Conservation (phyloP, 306 rosid genomes). For the Trifolium fragiferum region DNA sequence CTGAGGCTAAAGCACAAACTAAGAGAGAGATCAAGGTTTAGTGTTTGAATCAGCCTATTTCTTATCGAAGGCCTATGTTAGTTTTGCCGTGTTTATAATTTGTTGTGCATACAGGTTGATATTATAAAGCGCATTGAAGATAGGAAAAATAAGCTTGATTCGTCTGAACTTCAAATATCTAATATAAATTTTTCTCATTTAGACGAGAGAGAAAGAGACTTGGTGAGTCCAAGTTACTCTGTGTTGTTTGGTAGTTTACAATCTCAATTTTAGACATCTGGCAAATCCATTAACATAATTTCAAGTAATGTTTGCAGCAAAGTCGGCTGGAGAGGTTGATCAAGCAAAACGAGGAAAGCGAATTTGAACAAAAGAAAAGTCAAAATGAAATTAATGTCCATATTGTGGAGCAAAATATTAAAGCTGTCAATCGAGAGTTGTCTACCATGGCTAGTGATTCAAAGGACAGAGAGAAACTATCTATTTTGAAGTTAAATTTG, state of each 20-base stretch:
- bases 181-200: slow-evolving; percentile 61
- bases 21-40: slow-evolving; percentile 70
- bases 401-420: slow-evolving; percentile 69
- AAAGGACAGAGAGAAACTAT: slow-evolving; percentile 71
- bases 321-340: slow-evolving; percentile 74
- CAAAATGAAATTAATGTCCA: slow-evolving; percentile 62
- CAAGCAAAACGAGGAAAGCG: slow-evolving; percentile 71
- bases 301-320: slow-evolving; percentile 52
- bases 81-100: slow-evolving; percentile 36
- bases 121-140: slow-evolving; percentile 70
- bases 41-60: slow-evolving; percentile 40
- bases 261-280: slow-evolving; percentile 24
- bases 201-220: slow-evolving; percentile 78
- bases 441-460: slow-evolving; percentile 69
- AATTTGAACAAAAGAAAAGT: slow-evolving; percentile 74
- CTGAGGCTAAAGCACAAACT: slow-evolving; percentile 68
- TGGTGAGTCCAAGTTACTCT: slow-evolving; percentile 61
- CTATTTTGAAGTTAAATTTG: slow-evolving; percentile 60
- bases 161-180: slow-evolving; percentile 63
- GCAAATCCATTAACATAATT: slow-evolving; percentile 9
- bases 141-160: slow-evolving; percentile 65
- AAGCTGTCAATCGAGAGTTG: slow-evolving; percentile 65
- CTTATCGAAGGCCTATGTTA: slow-evolving; percentile 25
- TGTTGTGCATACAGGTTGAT: slow-evolving; percentile 61
- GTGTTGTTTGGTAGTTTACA: slow-evolving; percentile 37